Conservation (phyloP, 371 early-diverging fungal species). For the Actinomortierella wolfii region DNA sequence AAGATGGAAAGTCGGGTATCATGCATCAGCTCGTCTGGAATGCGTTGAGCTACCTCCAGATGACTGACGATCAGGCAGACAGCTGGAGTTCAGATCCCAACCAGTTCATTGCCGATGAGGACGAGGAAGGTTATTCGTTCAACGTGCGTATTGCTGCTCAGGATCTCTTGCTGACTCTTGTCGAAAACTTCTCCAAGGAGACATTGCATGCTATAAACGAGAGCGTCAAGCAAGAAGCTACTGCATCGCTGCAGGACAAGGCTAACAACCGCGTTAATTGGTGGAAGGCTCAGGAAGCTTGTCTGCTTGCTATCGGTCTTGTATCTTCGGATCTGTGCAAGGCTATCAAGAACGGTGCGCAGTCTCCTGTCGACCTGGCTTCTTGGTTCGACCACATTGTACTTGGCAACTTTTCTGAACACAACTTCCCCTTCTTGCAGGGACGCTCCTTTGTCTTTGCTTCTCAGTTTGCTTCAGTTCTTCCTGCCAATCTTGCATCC, state of each 20-base stretch:
- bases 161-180: constrained; percentile 67
- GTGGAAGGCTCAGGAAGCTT: constrained; percentile 89
- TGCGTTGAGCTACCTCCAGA: constrained; percentile 76
- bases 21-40: constrained; percentile 67
- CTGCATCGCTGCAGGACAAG: constrained; percentile 22
- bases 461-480: constrained; percentile 75
- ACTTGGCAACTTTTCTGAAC: constrained; percentile 64
- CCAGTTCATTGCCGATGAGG: constrained; percentile 88
- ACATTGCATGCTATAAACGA: constrained; percentile 49
- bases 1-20: constrained; percentile 54
- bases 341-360: constrained; percentile 51
- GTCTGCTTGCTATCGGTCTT: constrained; percentile 75
- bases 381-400: constrained; percentile 81
- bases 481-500: constrained; percentile 68
- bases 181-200: constrained; percentile 62
- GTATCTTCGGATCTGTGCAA: constrained; percentile 64
- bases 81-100: constrained; percentile 85
- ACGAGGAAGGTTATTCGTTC: constrained; percentile 82
- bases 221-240: constrained; percentile 41
- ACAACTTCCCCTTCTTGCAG: constrained; percentile 82
- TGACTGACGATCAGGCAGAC: constrained; percentile 81
- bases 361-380: constrained; percentile 65
- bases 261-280: constrained; percentile 40
- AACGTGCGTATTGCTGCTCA: constrained; percentile 84
- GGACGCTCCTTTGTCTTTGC: constrained; percentile 90